Base-by-base conservation (phyloP, 768 basidiomycete species). In the Pisolithus orientalis region DNA sequence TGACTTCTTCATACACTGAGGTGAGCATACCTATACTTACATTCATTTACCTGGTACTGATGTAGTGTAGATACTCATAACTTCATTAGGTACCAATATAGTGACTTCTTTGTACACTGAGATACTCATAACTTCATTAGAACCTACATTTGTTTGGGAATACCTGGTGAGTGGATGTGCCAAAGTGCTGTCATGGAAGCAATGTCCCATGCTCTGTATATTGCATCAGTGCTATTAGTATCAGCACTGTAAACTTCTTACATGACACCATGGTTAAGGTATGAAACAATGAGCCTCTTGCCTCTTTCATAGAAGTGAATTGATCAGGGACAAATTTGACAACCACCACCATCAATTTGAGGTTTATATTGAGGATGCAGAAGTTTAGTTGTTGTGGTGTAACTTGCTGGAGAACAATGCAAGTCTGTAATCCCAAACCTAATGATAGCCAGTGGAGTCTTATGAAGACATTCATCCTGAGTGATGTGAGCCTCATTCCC, bases 181-280 rank as follows among this genome's bases (percentile, higher is more conserved):
- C 47, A 48, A 14, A 48, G 47, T 31, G 13, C 25, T 32, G 47
- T 37, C 38, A 32, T 25, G 24, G 24, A 37, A 29, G 32, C 32
- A 14, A 48, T 24, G 32, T 48, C 34, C 47, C 47, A 48, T 37
- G 47, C 47, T 34, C 47, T 48, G 45, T 14, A 37, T 31, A 5
- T 28, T 3, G 21, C 6, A 25, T 29, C 16, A 47, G 14, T 29
- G 21, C 14, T 31, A 47, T 45, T 25, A 45, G 13, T 14, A 13
- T 24, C 8, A 6, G 24, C n/a, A 37, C 29, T 5, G 34, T 37
- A 25, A 38, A 21, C 32, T 48, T 37, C 47, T 38, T 37, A 48
- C 34, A 48, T 37, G 34, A 48, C 16, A 25, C 47, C 47, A 24
- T 48, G 47, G 31, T 48, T 48, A 32, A 48, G 47, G 38, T 48